Conservation (phyloP, 2,329 filamentous ascomycete genomes). For the Monilinia aucupariae region DNA sequence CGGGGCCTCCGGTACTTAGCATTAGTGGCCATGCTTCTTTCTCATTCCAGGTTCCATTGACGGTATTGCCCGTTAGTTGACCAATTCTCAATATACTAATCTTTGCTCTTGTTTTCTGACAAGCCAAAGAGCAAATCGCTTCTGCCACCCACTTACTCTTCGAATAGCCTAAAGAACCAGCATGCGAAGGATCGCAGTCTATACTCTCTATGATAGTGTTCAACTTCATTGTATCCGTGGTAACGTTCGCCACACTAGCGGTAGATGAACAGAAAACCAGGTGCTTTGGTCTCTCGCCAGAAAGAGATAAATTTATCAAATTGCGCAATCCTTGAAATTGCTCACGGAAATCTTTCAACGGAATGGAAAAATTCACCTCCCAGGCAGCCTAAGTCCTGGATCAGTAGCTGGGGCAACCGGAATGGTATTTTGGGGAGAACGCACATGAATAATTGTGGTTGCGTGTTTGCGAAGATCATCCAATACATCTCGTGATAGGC, state of each 20-base stretch:
- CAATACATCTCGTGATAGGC: slow-evolving; percentile 42
- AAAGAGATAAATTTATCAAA: slow-evolving; percentile 43
- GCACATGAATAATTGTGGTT: slow-evolving; percentile 50
- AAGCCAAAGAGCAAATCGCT: slow-evolving; percentile 43
- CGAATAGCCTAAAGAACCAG: slow-evolving; percentile 49
- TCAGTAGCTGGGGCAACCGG: neutral
- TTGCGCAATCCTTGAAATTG: slow-evolving; percentile 47
- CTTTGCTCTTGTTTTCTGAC: slow-evolving; percentile 20
- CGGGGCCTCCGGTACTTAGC: slow-evolving; percentile 37
- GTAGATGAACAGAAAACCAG: slow-evolving; percentile 50
- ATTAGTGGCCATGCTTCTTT: slow-evolving; percentile 47
- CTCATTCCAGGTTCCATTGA: slow-evolving; percentile 43
- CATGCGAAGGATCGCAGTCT: slow-evolving; percentile 26
- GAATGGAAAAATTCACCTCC: slow-evolving; percentile 59
- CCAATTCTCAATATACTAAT: slow-evolving; percentile 32
- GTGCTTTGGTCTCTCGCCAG: slow-evolving; percentile 21
- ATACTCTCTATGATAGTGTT: neutral
- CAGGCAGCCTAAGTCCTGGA: slow-evolving; percentile 43
- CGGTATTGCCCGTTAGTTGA: slow-evolving; percentile 42
- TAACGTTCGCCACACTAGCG: slow-evolving; percentile 38
- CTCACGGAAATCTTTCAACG: slow-evolving; percentile 50
- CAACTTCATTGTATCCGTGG: slow-evolving; percentile 20
- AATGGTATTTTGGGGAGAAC: neutral
- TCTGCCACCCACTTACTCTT: slow-evolving; percentile 56
- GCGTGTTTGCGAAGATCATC: slow-evolving; percentile 18